Base-by-base conservation (phyloP, 768 basidiomycete species). In the Phlegmacium glaucopus region DNA sequence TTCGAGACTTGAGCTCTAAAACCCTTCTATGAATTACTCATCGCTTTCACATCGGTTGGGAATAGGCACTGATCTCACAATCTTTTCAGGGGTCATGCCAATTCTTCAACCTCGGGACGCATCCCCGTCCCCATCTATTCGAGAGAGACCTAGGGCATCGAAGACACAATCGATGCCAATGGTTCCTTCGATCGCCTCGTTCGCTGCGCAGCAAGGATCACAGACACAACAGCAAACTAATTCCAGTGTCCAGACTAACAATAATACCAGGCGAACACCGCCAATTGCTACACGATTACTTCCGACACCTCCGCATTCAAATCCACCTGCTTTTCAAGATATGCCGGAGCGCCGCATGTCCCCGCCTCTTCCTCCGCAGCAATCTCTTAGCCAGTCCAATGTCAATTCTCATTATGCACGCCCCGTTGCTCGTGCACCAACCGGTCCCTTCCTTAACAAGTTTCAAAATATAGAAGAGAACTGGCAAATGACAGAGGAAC, bases 401-500 rank as follows among this genome's bases (percentile, higher is more conserved):
- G 50, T 63, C 42, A 66, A 61, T 51, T 64, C 77, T 40, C 79
- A 79, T 29, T 83, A 83, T 47, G 76, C 84, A n/a, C 82, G 86
- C 9, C 79, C 85, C 2, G 73, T 83, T 42, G 76, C 77, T 59
- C 81, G 83, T 39, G 71, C 72, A 6, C 67, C 77, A 0, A 72
- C 76, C 4, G 74, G 78, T 9, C 76, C 73, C 25, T 84, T 85
- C 59, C 73, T 85, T 15, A 65, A 71, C 0, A 77, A 79, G 47
- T 81, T 75, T 57, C 75, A 79, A 35, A 63, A 70, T 9, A 57
- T 76, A 57, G 80, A 81, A 30, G 80, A 80, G 35, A 72, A 72
- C 34, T 85, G 80, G 75, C 76, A 83, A 42, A 77, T 87, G 73
- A 85, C 85, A 0, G 78, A 80, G 29, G 82, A 87, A 52, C 71